Evolutionary conservation across 495 filamentous ascomycete species (phyloP), one percentile per base, ranked within the genome.

Genomic region (Penicillium verhagenii): DNA sequence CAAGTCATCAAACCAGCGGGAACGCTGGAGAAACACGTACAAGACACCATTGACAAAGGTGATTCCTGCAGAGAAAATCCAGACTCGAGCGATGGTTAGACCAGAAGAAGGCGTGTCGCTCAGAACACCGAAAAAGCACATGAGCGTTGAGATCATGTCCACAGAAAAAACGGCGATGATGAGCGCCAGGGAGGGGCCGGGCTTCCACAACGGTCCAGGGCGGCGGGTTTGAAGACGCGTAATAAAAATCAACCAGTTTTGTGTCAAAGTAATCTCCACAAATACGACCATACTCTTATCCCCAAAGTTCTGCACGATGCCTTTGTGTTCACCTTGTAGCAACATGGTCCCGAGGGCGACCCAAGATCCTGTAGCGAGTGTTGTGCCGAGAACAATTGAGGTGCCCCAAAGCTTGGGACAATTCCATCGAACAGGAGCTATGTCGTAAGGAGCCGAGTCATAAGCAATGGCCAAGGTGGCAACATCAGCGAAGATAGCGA

Each of bases 191-290:
- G 91, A 95, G 14, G 92, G 92, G 39, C 86, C 77, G 21, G 85
- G 89, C 2, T 85, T 87, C 89, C 93, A 91, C 21, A 89, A 86
- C 55, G 88, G 87, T 64, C 19, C 33, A 24, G 25, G 18, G 10
- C 4, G n/a, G n/a, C 6, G 1, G 21, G 20, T 20, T 10, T 88
- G 89, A 72, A 89, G 88, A 56, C 92, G 90, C 53, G 92, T 96
- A 71, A 96, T 92, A 78, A 96, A 93, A 75, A 96, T 96, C 42
- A 96, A 82, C 91, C 92, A 96, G 74, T 94, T 96, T 78, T 96
- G 89, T 50, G 92, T 89, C 53, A 96, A 82, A 11, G 89, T 87
- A 70, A 96, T 91, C 71, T 96, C 81, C 46, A 96, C 84, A 79
- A 96, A 96, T 57, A 96, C 68, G 37, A 96, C 85, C 56, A 84